A percentile compares a stretch with the other conserved stretches of the same genome.
phyloP scores from a whole-genome alignment of 2,329 filamentous ascomycete species.

The Diaporthe sp. region DNA sequence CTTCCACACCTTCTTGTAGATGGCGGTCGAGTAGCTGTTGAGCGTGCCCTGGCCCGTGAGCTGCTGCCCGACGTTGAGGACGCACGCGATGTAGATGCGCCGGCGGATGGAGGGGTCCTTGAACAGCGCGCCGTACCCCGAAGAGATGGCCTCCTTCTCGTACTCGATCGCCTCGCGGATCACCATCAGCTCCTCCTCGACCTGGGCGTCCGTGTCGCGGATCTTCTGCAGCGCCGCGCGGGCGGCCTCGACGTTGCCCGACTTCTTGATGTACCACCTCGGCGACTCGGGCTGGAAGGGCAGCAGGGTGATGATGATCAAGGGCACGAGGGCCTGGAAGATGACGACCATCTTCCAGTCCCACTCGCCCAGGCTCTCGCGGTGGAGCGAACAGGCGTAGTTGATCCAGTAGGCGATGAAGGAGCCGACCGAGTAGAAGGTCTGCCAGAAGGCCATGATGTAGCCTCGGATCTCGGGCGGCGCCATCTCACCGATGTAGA shows the following conservation, averaged over 20 bases:
- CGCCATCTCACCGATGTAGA: slow-evolving; percentile 77
- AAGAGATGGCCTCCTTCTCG: slow-evolving; percentile 75
- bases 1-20: slow-evolving; percentile 78
- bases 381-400: slow-evolving; percentile 69
- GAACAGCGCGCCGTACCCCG: slow-evolving; percentile 73
- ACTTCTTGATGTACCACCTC: slow-evolving; percentile 74
- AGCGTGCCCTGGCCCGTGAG: slow-evolving; percentile 78
- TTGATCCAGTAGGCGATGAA: slow-evolving; percentile 76
- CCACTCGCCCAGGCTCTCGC: slow-evolving; percentile 70
- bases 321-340: slow-evolving; percentile 76
- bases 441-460: slow-evolving; percentile 78
- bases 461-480: slow-evolving; percentile 72
- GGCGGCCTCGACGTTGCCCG: slow-evolving; percentile 69
- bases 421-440: slow-evolving; percentile 73
- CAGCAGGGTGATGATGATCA: slow-evolving; percentile 69
- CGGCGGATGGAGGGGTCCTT: slow-evolving; percentile 76
- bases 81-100: slow-evolving; percentile 71
- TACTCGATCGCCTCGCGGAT: slow-evolving; percentile 78
- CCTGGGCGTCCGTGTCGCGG: slow-evolving; percentile 71
- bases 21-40: slow-evolving; percentile 78
- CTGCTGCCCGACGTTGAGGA: slow-evolving; percentile 78
- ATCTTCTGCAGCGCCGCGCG: slow-evolving; percentile 67
- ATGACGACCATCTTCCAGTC: slow-evolving; percentile 80
- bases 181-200: slow-evolving; percentile 72
- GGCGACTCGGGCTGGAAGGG: slow-evolving; percentile 76